These are phyloP conservation scores for Elongisporangium anandrum DNA, from an alignment of 352 stramenopile species.

Conservation along the genomic window DNA sequence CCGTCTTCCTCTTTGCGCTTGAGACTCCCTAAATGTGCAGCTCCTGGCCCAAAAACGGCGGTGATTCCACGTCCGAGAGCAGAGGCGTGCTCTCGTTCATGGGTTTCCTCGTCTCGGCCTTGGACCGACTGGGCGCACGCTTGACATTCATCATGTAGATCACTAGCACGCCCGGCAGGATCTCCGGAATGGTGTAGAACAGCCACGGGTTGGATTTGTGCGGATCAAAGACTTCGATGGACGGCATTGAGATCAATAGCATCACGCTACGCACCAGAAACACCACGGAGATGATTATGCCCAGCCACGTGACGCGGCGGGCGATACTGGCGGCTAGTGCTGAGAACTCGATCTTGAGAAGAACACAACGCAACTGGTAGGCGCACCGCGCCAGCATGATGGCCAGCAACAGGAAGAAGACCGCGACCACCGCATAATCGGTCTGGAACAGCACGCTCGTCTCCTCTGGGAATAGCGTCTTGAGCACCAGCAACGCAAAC, in stretches of 20 bases:
- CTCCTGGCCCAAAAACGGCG: conserved; percentile 53
- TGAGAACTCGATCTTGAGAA: conserved; percentile 79
- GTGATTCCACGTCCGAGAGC: conserved; percentile 39
- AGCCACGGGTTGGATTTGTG: conserved; percentile 70
- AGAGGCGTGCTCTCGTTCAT: conserved; percentile 48
- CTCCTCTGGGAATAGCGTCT: conserved; percentile 57
- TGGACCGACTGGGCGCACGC: conserved; percentile 13
- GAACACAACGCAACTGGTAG: conserved; percentile 37
- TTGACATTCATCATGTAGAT: conserved; percentile 85
- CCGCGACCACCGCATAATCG: conserved; percentile 65
- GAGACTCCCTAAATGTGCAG: conserved; percentile 37
- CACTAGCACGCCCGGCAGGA: conserved; percentile 62
- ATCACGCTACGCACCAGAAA: conserved; percentile 62
- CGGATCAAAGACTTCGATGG: conserved; percentile 68
- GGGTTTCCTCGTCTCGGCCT: background rate
- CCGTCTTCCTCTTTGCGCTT: background rate
- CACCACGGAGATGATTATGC: conserved; percentile 37
- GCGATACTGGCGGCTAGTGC: conserved; percentile 50
- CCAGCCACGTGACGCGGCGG: conserved; percentile 51
- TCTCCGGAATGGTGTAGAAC: conserved; percentile 72
- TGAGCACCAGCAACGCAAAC: conserved; percentile 59
- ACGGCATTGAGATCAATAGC: conserved; percentile 58
- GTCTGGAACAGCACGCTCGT: conserved; percentile 64
- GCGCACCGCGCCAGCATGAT: conserved; percentile 59
- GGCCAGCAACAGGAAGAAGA: conserved; percentile 74